A percentile compares a stretch with the other conserved stretches of the same genome.
phyloP scores from a whole-genome alignment of 2,329 filamentous ascomycete genomes.

The Sporothrix pallida region DNA sequence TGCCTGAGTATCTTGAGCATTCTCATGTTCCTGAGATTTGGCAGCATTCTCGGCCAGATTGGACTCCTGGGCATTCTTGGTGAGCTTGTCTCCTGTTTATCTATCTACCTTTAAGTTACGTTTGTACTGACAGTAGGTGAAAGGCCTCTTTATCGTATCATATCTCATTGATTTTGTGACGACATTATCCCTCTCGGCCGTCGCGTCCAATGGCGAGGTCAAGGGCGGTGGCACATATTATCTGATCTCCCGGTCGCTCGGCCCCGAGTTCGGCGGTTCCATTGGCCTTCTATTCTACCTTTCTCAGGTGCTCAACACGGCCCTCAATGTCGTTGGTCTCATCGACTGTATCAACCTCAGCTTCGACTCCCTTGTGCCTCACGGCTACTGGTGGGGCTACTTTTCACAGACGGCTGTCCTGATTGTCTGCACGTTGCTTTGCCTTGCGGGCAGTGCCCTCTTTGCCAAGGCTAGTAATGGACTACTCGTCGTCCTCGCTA shows the following conservation, averaged over 20 bases:
- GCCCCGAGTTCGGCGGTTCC: constrained; percentile 86
- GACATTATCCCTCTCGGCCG: constrained; percentile 83
- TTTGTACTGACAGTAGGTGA: constrained; percentile 43
- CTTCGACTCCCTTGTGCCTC: constrained; percentile 68
- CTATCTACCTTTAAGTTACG: neutral
- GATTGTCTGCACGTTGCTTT: constrained; percentile 73
- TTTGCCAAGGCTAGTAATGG: constrained; percentile 83
- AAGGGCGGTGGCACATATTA: constrained; percentile 89
- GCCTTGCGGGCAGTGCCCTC: constrained; percentile 77
- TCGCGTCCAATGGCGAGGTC: constrained; percentile 88
- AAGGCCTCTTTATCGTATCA: constrained; percentile 71
- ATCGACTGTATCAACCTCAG: constrained; percentile 82
- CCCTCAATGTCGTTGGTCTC: constrained; percentile 84
- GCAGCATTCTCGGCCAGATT: constrained; percentile 79
- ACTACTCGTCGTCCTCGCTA: constrained; percentile 70
- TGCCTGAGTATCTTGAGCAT: constrained; percentile 88
- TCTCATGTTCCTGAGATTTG: constrained; percentile 90
- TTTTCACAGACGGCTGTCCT: constrained; percentile 75
- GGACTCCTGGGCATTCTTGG: constrained; percentile 81
- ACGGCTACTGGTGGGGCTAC: constrained; percentile 79
- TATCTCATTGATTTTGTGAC: constrained; percentile 85
- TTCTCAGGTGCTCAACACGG: constrained; percentile 87
- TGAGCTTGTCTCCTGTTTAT: constrained; percentile 47
- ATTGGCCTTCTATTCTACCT: constrained; percentile 89
- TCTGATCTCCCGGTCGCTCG: constrained; percentile 82